A percentile compares a stretch with the other conserved stretches of the same genome.
These are phyloP conservation scores for Pythium aquatile DNA, from an alignment of 352 stramenopile species.

Conservation along the genomic window DNA sequence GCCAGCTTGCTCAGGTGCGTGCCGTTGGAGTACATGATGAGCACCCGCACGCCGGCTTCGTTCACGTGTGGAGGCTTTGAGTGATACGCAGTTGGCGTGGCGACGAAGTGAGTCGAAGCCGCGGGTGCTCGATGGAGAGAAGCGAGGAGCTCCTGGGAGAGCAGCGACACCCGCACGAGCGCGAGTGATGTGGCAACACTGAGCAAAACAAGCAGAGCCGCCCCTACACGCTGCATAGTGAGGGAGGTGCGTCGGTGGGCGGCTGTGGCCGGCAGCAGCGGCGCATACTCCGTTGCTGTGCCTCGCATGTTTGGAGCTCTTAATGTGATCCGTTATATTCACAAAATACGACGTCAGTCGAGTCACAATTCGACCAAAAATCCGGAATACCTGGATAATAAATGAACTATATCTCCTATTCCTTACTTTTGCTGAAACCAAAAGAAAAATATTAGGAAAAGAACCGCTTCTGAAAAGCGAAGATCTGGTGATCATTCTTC, in stretches of 20 bases:
- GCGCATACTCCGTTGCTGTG: constrained; percentile 2
- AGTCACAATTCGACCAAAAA: neutral
- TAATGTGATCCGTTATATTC: neutral
- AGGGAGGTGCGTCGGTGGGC: neutral
- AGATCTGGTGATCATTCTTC: neutral
- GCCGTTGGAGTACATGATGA: constrained; percentile 74
- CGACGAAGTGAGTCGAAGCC: neutral
- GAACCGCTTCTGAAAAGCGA: too few species aligned
- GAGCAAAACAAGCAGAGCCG: constrained; percentile 34
- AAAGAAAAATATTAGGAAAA: neutral
- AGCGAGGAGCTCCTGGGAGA: constrained; percentile 41
- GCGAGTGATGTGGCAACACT: constrained; percentile 35
- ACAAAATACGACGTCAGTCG: constrained; percentile 2
- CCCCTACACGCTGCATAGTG: constrained; percentile 13
- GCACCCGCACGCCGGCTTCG: constrained; percentile 37
- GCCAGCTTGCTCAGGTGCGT: constrained; percentile 74
- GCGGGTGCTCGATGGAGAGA: constrained; percentile 30
- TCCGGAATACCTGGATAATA: neutral
- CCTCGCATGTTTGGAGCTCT: constrained; percentile 1
- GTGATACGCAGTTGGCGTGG: neutral
- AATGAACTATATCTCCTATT: neutral
- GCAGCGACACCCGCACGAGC: constrained; percentile 38
- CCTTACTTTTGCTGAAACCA: neutral
- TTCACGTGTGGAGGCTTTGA: neutral
- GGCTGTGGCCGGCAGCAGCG: constrained; percentile 13